phyloP scores from a whole-genome alignment of 108 stramenopile genomes.

The Cyclotella kingstonii region DNA sequence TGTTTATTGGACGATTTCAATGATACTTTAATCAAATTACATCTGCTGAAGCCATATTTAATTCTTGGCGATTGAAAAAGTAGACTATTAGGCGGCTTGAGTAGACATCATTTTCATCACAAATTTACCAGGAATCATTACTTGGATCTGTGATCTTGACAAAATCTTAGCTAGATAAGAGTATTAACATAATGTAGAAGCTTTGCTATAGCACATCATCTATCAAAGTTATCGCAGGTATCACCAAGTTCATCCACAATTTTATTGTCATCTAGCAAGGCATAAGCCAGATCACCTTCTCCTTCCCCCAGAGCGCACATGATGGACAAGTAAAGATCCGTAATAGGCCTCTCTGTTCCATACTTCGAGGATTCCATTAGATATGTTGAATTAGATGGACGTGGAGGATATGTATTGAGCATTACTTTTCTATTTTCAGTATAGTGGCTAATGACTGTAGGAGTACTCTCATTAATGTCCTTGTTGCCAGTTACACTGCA shows the following conservation, averaged over 20 bases:
- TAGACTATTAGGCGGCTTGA: too few relatives aligned
- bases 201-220: neutral
- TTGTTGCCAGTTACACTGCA: too few relatives aligned
- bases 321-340: constrained; percentile 82
- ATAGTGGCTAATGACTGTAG: neutral
- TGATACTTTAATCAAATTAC: too few relatives aligned
- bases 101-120: too few relatives aligned
- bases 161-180: neutral
- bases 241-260: constrained; percentile 37
- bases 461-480: neutral
- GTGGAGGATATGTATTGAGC: constrained; percentile 28
- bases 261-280: constrained; percentile 43
- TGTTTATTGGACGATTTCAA: too few relatives aligned
- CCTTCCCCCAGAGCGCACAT: constrained; percentile 73
- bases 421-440: constrained; percentile 10
- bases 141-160: too few relatives aligned
- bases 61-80: too few relatives aligned
- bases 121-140: too few relatives aligned
- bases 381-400: constrained; percentile 29
- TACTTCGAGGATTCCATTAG: constrained; percentile 9
- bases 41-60: too few relatives aligned
- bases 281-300: constrained; percentile 67
- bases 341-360: constrained; percentile 35
- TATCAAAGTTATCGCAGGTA: constrained; percentile 44
- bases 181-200: neutral